Conservation (phyloP, 108 stramenopile genomes). For the Cyclostephanos tholiformis region DNA sequence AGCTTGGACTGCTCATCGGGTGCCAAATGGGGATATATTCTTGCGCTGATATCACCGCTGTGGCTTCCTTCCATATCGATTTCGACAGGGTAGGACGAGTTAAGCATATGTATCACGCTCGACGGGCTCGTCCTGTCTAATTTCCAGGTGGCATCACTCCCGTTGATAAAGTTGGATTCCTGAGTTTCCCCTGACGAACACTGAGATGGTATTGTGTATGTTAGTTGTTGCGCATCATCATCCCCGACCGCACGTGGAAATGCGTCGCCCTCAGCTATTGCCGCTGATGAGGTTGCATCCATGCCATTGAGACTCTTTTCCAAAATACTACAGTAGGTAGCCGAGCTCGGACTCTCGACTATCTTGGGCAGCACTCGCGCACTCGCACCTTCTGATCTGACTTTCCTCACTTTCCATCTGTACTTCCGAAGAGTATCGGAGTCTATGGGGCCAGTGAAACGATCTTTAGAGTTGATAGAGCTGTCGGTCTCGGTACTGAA, state of each 20-base stretch:
- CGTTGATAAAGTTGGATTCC: background rate
- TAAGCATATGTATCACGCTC: constrained; percentile 6
- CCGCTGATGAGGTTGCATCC: background rate
- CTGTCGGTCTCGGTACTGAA: background rate
- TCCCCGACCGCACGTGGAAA: background rate
- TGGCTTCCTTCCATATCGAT: background rate
- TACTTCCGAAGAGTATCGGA: background rate
- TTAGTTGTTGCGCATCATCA: background rate
- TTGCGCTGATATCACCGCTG: background rate
- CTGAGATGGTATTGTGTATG: background rate
- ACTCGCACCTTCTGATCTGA: background rate
- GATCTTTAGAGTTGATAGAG: background rate
- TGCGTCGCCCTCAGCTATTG: background rate
- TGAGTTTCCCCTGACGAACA: background rate
- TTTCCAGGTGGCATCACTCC: background rate
- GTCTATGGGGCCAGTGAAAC: background rate
- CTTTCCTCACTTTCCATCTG: background rate
- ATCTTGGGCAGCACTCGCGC: constrained; percentile 2
- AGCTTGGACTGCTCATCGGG: background rate
- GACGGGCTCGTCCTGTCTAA: constrained; percentile 1
- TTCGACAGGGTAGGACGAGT: constrained; percentile 1
- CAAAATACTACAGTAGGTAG: background rate
- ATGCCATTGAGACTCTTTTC: background rate
- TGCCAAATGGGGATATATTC: background rate
- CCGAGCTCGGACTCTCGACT: background rate